phyloP scores from a whole-genome alignment of 75 land plant genomes.

The Isoetes taiwanensis region DNA sequence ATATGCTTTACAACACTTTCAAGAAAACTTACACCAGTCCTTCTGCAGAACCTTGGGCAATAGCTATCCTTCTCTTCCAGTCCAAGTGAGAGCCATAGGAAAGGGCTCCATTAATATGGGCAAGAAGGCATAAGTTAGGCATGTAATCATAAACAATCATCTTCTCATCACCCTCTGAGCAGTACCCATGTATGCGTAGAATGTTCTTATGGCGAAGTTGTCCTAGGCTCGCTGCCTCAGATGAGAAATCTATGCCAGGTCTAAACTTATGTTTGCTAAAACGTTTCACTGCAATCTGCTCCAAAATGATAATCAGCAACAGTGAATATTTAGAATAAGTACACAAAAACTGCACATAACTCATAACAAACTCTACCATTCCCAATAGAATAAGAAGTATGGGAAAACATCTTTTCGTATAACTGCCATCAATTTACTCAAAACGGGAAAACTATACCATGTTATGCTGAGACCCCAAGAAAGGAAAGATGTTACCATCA shows the following conservation, averaged over 20 bases:
- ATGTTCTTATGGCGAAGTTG: neutral
- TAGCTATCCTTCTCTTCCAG: neutral
- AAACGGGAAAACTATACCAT: too few relatives aligned
- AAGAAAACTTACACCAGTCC: conserved; percentile 1
- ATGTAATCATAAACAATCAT: neutral
- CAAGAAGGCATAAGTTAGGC: conserved; percentile 1
- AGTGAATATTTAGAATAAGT: too few relatives aligned
- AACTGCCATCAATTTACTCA: too few relatives aligned
- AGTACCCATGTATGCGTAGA: neutral
- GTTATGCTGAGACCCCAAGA: too few relatives aligned
- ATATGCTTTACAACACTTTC: too few relatives aligned
- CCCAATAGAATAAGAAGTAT: too few relatives aligned
- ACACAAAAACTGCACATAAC: too few relatives aligned
- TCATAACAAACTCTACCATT: too few relatives aligned
- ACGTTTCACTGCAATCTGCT: conserved; percentile 5
- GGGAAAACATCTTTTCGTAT: too few relatives aligned
- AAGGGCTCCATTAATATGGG: neutral
- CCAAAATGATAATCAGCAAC: too few relatives aligned
- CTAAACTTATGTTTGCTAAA: neutral
- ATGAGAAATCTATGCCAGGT: neutral
- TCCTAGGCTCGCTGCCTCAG: neutral
- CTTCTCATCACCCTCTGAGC: neutral
- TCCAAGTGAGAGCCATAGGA: neutral
- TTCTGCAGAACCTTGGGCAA: neutral
- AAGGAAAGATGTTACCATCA: too few relatives aligned